Evolutionary conservation across 352 stramenopile genomes (phyloP).

Genomic region (Phytophthora sp.): DNA sequence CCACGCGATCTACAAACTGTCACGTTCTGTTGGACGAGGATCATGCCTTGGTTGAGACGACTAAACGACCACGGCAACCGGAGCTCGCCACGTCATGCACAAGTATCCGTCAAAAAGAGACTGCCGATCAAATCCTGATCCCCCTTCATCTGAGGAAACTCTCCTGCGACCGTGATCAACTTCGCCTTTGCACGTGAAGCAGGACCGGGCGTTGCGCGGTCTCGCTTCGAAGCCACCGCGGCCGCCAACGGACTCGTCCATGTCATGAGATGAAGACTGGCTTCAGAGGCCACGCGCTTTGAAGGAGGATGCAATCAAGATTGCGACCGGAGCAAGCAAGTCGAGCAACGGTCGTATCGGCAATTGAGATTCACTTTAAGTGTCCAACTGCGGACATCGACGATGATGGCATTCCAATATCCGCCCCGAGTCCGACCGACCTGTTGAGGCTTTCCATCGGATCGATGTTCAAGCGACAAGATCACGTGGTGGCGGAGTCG

Average conservation of each 20-base stretch:
- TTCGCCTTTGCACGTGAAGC: constrained; percentile 10
- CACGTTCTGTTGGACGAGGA: no score
- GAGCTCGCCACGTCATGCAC: not conserved
- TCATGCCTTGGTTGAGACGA: not conserved
- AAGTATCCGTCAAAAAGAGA: not conserved
- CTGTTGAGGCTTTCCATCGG: not conserved
- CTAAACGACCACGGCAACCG: not conserved
- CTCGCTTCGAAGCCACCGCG: not conserved
- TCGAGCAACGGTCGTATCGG: no score
- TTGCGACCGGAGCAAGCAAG: no score
- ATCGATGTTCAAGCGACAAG: not conserved
- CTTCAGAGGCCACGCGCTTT: no score
- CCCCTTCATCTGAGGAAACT: no score
- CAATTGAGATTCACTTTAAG: not conserved
- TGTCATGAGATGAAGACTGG: no score
- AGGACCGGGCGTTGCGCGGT: not conserved
- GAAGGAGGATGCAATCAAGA: no score
- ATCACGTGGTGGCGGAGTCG: constrained; percentile 1
- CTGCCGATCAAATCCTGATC: not conserved
- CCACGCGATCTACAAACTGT: no score
- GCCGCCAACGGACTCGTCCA: constrained; percentile 7
- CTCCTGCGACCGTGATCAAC: no score
- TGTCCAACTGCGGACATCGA: not conserved
- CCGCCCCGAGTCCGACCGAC: not conserved
- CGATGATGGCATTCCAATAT: no score